phyloP scores from a whole-genome alignment of 805 yeast genomes.

The Hanseniaspora nectarophila region DNA sequence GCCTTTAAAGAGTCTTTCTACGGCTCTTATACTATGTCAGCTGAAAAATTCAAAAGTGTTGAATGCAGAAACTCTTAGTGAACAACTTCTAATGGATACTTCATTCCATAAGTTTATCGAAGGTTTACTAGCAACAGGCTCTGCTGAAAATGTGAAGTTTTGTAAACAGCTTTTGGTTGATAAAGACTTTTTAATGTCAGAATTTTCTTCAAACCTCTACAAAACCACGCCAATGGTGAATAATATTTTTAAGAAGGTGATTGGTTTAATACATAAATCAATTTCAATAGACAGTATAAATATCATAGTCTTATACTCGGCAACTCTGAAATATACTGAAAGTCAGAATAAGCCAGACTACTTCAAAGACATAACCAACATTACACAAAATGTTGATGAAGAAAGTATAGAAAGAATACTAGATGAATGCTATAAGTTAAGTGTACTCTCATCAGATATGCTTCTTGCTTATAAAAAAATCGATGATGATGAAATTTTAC shows the following conservation, averaged over 20 bases:
- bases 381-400: neutral
- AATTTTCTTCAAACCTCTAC: neutral
- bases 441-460: neutral
- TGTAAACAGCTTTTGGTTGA: neutral
- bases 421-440: neutral
- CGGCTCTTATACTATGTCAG: neutral
- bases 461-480: neutral
- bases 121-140: neutral
- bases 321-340: neutral
- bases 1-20: neutral
- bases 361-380: neutral
- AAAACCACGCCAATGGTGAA: neutral
- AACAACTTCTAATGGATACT: neutral
- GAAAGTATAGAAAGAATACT: neutral
- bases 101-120: conserved; percentile 1
- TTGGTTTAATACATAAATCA: neutral
- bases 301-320: neutral
- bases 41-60: neutral
- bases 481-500: neutral
- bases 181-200: neutral
- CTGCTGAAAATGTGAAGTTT: neutral
- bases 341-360: neutral
- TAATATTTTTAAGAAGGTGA: neutral
- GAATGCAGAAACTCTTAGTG: neutral
- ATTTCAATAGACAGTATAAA: neutral